These are phyloP conservation scores for Hirschfeldia incana DNA, from an alignment of 345 rosid genomes.

Conservation along the genomic window DNA sequence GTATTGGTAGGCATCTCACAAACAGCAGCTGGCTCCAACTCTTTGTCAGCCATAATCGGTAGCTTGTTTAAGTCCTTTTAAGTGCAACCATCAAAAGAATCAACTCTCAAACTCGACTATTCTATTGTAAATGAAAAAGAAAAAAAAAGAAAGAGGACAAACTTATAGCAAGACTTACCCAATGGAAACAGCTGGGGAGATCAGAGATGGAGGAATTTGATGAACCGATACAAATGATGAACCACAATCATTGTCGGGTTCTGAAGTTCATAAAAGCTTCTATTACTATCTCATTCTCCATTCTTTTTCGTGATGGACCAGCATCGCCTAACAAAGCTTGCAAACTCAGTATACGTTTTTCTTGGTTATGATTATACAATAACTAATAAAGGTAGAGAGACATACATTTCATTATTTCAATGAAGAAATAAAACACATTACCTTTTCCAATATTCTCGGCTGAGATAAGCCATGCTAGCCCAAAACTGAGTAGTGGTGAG, in stretches of 20 bases:
- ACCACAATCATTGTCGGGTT: not conserved
- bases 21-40: not conserved
- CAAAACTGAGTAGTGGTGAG: too few relatives aligned
- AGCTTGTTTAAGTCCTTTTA: not conserved
- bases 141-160: not conserved
- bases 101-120: not conserved
- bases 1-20: too few relatives aligned
- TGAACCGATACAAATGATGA: not conserved
- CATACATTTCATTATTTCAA: not conserved
- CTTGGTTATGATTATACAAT: not conserved
- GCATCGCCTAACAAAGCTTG: not conserved
- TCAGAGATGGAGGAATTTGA: not conserved
- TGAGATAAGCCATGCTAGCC: too few relatives aligned
- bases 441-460: not conserved
- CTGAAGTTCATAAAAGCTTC: not conserved
- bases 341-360: not conserved
- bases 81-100: not conserved
- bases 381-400: not conserved
- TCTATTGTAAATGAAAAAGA: not conserved
- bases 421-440: not conserved
- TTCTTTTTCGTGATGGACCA: not conserved
- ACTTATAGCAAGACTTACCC: not conserved
- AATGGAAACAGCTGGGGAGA: not conserved
- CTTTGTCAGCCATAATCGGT: not conserved
- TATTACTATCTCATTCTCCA: not conserved